phyloP scores from a whole-genome alignment of 495 filamentous ascomycete species.

The Aspergillus sparsus region DNA sequence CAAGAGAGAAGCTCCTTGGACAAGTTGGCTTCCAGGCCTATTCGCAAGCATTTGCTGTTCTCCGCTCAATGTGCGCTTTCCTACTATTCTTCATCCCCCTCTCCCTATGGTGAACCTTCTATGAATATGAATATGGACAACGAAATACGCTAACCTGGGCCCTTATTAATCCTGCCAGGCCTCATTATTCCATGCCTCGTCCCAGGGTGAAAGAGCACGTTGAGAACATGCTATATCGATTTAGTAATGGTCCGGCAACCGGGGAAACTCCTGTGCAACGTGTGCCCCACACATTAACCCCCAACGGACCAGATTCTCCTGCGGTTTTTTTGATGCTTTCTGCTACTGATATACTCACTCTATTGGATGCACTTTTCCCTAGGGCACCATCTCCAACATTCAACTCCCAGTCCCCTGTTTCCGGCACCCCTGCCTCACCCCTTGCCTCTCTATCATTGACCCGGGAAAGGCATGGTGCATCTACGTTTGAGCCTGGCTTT shows the following conservation, averaged over 20 bases:
- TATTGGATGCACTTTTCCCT: constrained; percentile 48
- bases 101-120: not conserved
- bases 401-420: constrained; percentile 29
- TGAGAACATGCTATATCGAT: constrained; percentile 70
- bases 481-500: constrained; percentile 32
- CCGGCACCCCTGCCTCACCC: constrained; percentile 22
- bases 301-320: constrained; percentile 25
- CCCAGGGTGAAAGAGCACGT: constrained; percentile 71
- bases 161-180: constrained; percentile 30
- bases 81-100: not conserved
- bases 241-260: constrained; percentile 33
- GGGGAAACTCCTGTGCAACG: constrained; percentile 7
- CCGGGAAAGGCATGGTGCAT: constrained; percentile 13
- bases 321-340: constrained; percentile 46
- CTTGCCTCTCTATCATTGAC: constrained; percentile 18
- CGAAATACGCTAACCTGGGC: not conserved
- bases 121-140: not conserved
- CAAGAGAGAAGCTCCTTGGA: constrained; percentile 83
- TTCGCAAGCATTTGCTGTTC: constrained; percentile 61
- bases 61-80: constrained; percentile 49
- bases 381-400: constrained; percentile 28
- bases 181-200: constrained; percentile 42
- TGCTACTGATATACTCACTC: constrained; percentile 39
- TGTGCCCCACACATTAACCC: not conserved
- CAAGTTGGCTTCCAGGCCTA: constrained; percentile 77